Conservation (phyloP, 805 yeast species). For the Wickerhamiella sergipiensis region DNA sequence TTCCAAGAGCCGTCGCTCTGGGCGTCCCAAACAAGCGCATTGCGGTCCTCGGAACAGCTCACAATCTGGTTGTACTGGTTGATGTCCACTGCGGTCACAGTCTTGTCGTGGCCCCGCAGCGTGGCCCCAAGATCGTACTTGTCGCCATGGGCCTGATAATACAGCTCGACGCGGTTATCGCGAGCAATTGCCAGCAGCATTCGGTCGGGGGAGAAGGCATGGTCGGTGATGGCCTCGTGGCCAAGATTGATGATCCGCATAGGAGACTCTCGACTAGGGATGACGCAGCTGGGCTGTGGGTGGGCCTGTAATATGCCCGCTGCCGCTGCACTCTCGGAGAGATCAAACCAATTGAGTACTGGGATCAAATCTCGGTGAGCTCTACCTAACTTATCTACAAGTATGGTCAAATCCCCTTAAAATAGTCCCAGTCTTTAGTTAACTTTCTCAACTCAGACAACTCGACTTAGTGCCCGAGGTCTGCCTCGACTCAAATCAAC, state of each 20-base stretch:
- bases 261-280: constrained; percentile 13
- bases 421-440: no score
- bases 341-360: no score
- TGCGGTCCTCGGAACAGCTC: constrained; percentile 95
- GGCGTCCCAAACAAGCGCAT: constrained; percentile 93
- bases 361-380: no score
- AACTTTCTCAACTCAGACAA: no score
- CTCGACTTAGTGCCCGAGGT: no score
- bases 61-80: constrained; percentile 71
- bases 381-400: no score
- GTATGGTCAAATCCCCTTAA: no score
- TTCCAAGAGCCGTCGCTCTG: constrained; percentile 47
- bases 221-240: constrained; percentile 80
- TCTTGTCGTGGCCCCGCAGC: constrained; percentile 52
- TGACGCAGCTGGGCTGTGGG: no score
- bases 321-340: no score
- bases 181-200: constrained; percentile 67
- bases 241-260: constrained; percentile 45
- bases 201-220: constrained; percentile 64
- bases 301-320: no score
- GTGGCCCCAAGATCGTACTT: constrained; percentile 51
- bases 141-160: constrained; percentile 32
- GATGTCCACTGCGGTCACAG: constrained; percentile 89
- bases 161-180: constrained; percentile 62
- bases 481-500: no score